Evolutionary conservation across 2,329 filamentous ascomycete genomes (phyloP).

Genomic region (Fusarium ramigenum): DNA sequence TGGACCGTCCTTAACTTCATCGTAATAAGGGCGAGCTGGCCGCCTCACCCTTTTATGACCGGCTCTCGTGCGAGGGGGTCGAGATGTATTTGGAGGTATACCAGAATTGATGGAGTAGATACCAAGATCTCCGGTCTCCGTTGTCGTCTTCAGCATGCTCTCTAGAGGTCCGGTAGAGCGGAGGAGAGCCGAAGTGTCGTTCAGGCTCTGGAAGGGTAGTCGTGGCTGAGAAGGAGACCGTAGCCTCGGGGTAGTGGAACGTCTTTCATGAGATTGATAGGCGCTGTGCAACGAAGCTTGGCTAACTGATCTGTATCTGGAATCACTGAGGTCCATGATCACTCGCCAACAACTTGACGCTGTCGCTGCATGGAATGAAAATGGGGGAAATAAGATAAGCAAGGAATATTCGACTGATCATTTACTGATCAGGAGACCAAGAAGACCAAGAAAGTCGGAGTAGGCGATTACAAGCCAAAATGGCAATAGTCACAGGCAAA

Average conservation of each 20-base stretch:
- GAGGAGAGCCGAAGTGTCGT: constrained; percentile 55
- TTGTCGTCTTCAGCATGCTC: constrained; percentile 72
- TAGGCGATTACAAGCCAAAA: constrained; percentile 33
- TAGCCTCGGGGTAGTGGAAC: constrained; percentile 21
- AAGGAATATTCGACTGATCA: constrained; percentile 34
- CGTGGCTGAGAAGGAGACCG: constrained; percentile 42
- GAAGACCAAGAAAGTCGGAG: constrained; percentile 34
- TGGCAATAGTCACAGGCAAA: constrained; percentile 30
- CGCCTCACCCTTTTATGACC: constrained; percentile 44
- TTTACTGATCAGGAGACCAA: constrained; percentile 32
- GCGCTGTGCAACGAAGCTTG: constrained; percentile 51
- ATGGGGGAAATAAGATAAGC: constrained; percentile 25
- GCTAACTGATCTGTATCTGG: constrained; percentile 50
- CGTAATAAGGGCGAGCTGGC: constrained; percentile 43
- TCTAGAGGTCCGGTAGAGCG: constrained; percentile 65
- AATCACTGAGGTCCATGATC: constrained; percentile 45
- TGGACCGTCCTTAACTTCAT: constrained; percentile 45
- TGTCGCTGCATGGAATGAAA: neutral
- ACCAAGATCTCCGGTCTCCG: constrained; percentile 72
- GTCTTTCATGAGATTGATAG: constrained; percentile 43
- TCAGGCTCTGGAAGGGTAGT: constrained; percentile 55
- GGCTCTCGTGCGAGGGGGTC: constrained; percentile 42
- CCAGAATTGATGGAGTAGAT: constrained; percentile 62
- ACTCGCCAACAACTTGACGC: constrained; percentile 12
- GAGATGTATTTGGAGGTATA: constrained; percentile 45